Percentiles rank a stretch among this genome's conserved stretches.
phyloP scores from a whole-genome alignment of 208 protist species.

The Trypanosoma boissoni region DNA sequence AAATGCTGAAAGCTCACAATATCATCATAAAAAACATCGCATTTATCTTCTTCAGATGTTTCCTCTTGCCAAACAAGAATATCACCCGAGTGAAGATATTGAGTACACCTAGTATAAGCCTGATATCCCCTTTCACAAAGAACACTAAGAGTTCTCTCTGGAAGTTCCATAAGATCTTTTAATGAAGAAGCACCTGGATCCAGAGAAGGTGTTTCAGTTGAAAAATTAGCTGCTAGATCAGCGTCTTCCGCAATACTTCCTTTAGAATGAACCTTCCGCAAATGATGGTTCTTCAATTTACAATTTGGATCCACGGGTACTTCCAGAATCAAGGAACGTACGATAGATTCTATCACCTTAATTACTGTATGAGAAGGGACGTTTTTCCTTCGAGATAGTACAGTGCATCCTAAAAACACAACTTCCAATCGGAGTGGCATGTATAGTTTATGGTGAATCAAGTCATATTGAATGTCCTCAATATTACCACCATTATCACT shows the following conservation, averaged over 20 bases:
- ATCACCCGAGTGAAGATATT: constrained; percentile 54
- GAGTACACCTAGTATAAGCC: constrained; percentile 38
- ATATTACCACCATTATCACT: neutral
- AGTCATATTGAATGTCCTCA: constrained; percentile 42
- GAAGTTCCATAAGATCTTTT: constrained; percentile 1
- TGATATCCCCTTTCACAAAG: constrained; percentile 49
- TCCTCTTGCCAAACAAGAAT: constrained; percentile 66
- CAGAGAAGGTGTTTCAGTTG: neutral
- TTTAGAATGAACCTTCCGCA: constrained; percentile 7
- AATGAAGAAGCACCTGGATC: neutral
- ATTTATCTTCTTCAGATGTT: constrained; percentile 39
- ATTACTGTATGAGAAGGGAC: constrained; percentile 27
- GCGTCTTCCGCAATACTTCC: constrained; percentile 1
- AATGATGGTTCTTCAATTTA: constrained; percentile 49
- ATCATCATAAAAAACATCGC: constrained; percentile 76
- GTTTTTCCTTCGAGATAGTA: constrained; percentile 41
- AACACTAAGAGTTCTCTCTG: constrained; percentile 26
- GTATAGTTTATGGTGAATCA: constrained; percentile 87
- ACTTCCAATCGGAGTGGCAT: constrained; percentile 75
- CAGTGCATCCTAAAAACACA: constrained; percentile 65
- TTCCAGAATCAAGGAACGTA: constrained; percentile 50
- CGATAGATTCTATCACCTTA: constrained; percentile 44
- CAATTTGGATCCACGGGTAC: constrained; percentile 35
- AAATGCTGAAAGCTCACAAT: constrained; percentile 83
- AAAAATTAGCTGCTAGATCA: neutral